Base-by-base conservation (phyloP, 2,329 filamentous ascomycete species). In the Fusarium hostae region DNA sequence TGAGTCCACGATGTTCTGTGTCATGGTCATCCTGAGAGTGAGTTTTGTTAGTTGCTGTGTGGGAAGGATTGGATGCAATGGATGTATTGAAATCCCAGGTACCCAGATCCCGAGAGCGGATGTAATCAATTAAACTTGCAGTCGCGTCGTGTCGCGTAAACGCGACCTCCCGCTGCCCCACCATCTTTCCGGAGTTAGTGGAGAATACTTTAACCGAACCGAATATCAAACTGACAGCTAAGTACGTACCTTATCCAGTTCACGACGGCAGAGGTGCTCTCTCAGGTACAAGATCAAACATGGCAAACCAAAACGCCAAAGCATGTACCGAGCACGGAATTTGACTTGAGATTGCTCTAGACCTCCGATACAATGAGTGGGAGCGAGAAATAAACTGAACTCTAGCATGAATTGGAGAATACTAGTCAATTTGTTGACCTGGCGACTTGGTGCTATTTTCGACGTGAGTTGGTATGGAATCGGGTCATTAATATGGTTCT, bases 121-220 rank as follows among this genome's bases (percentile, higher is more conserved):
- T 54, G 40, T 20, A 72, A 63, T 70, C 70, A 73, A 73, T 73
- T 72, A 70, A 72, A 67, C 65, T 39, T 30, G 30, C 30, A 28
- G 51, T 58, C 66, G 61, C 66, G 70, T 63, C 48, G 26, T 13
- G 44, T 63, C 70, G 45, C 69, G 69, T 58, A 30, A 28, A 26
- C 69, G 60, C 60, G 59, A 54, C n/a, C 43, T 37, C 51, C 51
- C 39, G n/a, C 44, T 24, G 54, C 59, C 63, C 68, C 58, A 43
- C 68, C 45, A 52, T 41, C 9, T 4, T 26, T 24, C 20, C 12
- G 20, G n/a, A n/a, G 18, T 11, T 20, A 13, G 6, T 16, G 66
- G 40, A 59, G 41, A 45, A 65, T 56, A 52, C 26, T 56, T 65
- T 18, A 20, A 26, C 66, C 59, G 65, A 18, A 30, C 35, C 35